A percentile compares a stretch with the other conserved stretches of the same genome.
Conservation (phyloP, 108 stramenopile genomes). For the Mediolabrus comicus region DNA sequence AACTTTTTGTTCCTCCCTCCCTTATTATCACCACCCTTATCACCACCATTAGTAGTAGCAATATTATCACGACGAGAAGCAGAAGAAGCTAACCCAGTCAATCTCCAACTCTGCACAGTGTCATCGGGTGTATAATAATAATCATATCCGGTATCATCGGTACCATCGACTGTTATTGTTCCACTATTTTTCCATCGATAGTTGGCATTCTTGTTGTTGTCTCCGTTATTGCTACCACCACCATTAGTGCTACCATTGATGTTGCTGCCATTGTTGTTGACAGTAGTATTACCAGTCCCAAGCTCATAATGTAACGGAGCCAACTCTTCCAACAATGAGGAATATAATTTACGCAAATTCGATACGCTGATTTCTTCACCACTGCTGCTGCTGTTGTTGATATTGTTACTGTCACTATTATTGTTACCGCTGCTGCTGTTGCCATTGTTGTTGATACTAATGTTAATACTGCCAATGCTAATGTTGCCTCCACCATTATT, state of each 20-base stretch:
- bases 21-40: too few species aligned
- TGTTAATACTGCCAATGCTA: too few species aligned
- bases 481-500: too few species aligned
- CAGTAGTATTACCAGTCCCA: slow-evolving; percentile 13
- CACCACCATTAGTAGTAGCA: too few species aligned
- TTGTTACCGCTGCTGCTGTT: too few species aligned
- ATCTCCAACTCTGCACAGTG: slow-evolving; percentile 16
- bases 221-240: background rate
- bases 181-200: slow-evolving; percentile 37
- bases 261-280: background rate
- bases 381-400: background rate
- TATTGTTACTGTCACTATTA: too few species aligned
- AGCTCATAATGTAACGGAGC: slow-evolving; percentile 27
- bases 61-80: background rate
- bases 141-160: slow-evolving; percentile 35
- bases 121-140: slow-evolving; percentile 38
- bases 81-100: background rate
- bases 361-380: slow-evolving; percentile 26
- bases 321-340: slow-evolving; percentile 38
- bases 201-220: slow-evolving; percentile 7
- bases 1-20: too few species aligned
- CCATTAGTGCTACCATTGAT: slow-evolving; percentile 22
- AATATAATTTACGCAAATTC: slow-evolving; percentile 28
- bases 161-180: slow-evolving; percentile 26
- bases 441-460: too few species aligned